phyloP scores from a whole-genome alignment of 1,139 yeast species.

The Sugiyamaella castrensis region DNA sequence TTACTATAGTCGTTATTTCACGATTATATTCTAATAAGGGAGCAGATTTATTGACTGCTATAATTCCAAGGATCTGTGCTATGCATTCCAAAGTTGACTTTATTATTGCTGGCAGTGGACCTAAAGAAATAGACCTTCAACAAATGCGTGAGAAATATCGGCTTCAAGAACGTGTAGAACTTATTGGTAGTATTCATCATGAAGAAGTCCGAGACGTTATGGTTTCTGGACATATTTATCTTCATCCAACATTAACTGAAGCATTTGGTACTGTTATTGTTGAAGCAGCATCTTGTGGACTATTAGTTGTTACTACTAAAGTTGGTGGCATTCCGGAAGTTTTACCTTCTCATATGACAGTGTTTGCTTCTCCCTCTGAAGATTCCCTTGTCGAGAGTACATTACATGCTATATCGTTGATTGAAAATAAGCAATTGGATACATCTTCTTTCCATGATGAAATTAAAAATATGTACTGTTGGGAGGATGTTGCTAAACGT shows the following conservation, averaged over 20 bases:
- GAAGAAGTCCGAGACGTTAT: constrained; percentile 91
- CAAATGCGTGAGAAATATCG: constrained; percentile 90
- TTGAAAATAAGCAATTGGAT: constrained; percentile 59
- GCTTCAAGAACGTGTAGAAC: constrained; percentile 80
- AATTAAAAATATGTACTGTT: constrained; percentile 80
- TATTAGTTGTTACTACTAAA: constrained; percentile 88
- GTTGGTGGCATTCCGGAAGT: constrained; percentile 99
- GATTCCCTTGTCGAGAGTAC: constrained; percentile 73
- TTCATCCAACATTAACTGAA: constrained; percentile 93
- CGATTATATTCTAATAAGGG: constrained; percentile 96
- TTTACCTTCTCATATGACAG: constrained; percentile 88
- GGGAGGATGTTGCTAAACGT: constrained; percentile 84
- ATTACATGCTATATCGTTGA: constrained; percentile 56
- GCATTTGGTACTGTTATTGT: constrained; percentile 97
- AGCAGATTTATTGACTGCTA: constrained; percentile 79
- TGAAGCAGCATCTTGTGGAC: constrained; percentile 96
- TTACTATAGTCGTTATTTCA: constrained; percentile 88
- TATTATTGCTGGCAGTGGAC: constrained; percentile 95
- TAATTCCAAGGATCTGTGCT: constrained; percentile 79
- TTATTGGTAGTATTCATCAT: constrained; percentile 85
- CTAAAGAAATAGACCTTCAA: constrained; percentile 86
- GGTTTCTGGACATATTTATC: constrained; percentile 89
- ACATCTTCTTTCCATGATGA: constrained; percentile 75
- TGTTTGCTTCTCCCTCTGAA: constrained; percentile 83
- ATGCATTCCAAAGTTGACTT: constrained; percentile 65